Evolutionary conservation across 2,329 filamentous ascomycete species (phyloP), one percentile per base, ranked within the genome.

Genomic region (Macroventuria anomochaeta): DNA sequence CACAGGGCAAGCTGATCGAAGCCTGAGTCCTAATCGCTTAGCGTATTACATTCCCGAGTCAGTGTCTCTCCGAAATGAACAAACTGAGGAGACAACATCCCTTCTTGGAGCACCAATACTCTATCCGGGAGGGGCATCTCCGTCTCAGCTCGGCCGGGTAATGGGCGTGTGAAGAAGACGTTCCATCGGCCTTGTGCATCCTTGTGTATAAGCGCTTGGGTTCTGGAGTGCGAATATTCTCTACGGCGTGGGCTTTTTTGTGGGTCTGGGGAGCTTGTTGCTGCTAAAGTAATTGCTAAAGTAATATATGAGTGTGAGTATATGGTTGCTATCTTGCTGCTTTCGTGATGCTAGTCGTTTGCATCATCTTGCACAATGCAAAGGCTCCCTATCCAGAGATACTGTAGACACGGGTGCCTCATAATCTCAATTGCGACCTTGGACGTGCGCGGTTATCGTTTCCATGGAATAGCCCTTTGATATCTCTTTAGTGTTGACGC

Each of bases 341-440:
- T 34, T 32, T 47, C 37, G 11, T 36, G 1, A 1, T 6, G 12
- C 53, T 41, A 51, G 25, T 51, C 46, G 1, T 46, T 1, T 6
- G 15, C 7, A 15, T 42, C 12, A 6, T 51, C 41, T 29, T 55
- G 53, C 6, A 55, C 7, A 1, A 55, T 55, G 21, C 53, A 52
- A 2, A 56, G 21, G 32, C 42, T 47, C 13, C 48, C 42, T n/a
- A 56, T 47, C 42, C 43, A 56, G 11, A 56, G n/a, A 23, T 26
- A n/a, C n/a, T n/a, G n/a, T n/a, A n/a, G n/a, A n/a, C n/a, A n/a
- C n/a, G n/a, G n/a, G n/a, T n/a, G n/a, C n/a, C n/a, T n/a, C n/a
- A 23, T 31, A 1, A 44, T 8, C 8, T 31, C 13, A 11, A 54
- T 21, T 3, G 51, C 52, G 7, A 49, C 20, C 17, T 28, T 28